Evolutionary conservation across 331 rosid species (phyloP).

Genomic region (Quercus phellos): DNA sequence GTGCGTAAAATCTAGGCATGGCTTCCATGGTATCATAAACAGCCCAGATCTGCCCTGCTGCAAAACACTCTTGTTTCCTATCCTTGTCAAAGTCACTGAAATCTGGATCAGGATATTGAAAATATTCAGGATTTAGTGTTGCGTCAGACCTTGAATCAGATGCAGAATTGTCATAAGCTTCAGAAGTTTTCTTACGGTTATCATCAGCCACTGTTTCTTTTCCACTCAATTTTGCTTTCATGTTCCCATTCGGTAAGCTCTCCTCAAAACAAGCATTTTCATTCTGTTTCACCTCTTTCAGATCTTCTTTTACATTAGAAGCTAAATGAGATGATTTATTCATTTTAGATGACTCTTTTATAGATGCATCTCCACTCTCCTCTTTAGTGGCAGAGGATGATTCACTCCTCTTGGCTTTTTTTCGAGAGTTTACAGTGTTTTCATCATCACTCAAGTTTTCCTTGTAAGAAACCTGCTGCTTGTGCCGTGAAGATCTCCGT

Average conservation of each 20-base stretch:
- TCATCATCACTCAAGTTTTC: constrained; percentile 65
- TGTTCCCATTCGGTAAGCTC: constrained; percentile 24
- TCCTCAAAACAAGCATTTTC: constrained; percentile 23
- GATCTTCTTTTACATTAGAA: constrained; percentile 24
- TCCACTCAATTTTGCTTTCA: constrained; percentile 13
- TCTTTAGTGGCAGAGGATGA: constrained; percentile 26
- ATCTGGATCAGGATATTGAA: constrained; percentile 55
- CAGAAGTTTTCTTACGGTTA: constrained; percentile 21
- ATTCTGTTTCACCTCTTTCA: constrained; percentile 33
- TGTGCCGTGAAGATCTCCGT: constrained; percentile 60
- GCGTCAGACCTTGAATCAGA: constrained; percentile 19
- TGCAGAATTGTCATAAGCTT: constrained; percentile 21
- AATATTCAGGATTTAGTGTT: constrained; percentile 14
- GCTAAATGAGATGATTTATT: constrained; percentile 29
- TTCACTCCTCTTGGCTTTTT: constrained; percentile 39
- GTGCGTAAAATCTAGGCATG: constrained; percentile 89
- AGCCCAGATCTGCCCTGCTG: constrained; percentile 81
- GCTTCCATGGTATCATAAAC: constrained; percentile 58
- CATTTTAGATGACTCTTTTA: constrained; percentile 31
- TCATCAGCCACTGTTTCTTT: constrained; percentile 26
- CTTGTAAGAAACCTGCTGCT: constrained; percentile 54
- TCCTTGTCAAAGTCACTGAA: constrained; percentile 63
- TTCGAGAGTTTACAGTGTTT: constrained; percentile 15
- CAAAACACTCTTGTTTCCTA: constrained; percentile 48
- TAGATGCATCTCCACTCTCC: constrained; percentile 22